Evolutionary conservation across 768 basidiomycete genomes (phyloP).

Genomic region (Trichaptum fuscoviolaceum): DNA sequence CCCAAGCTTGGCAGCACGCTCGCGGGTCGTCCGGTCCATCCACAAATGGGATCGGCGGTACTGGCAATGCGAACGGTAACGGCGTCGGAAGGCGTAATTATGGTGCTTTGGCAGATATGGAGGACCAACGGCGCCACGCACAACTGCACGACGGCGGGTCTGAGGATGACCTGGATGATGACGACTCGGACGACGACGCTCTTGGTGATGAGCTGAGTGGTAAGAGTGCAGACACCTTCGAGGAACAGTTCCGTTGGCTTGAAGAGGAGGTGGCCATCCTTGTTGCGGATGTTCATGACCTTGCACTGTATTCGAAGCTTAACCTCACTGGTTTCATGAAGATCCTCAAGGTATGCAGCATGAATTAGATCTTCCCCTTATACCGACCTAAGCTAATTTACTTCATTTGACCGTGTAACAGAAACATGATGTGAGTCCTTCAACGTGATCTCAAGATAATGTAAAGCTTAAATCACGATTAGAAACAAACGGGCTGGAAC

Average conservation of each 20-base stretch:
- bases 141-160: slow-evolving; percentile 64
- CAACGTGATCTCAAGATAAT: neutral
- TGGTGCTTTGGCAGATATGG: slow-evolving; percentile 11
- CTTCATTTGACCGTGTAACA: slow-evolving; percentile 23
- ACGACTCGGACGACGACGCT: slow-evolving; percentile 45
- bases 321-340: slow-evolving; percentile 99
- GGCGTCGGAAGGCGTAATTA: slow-evolving; percentile 10
- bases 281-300: slow-evolving; percentile 88
- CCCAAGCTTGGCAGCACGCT: neutral
- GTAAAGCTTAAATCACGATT: slow-evolving; percentile 4
- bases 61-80: slow-evolving; percentile 2
- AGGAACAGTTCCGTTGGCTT: slow-evolving; percentile 79
- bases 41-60: neutral
- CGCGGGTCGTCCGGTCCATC: neutral
- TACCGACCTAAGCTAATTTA: slow-evolving; percentile 9
- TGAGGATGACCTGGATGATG: slow-evolving; percentile 58
- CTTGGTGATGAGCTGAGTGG: neutral
- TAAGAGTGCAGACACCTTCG: slow-evolving; percentile 67
- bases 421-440: slow-evolving; percentile 83
- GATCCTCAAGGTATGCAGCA: slow-evolving; percentile 71
- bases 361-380: slow-evolving; percentile 6
- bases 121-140: slow-evolving; percentile 15
- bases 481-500: slow-evolving; percentile 89
- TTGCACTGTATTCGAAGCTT: slow-evolving; percentile 91
- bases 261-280: slow-evolving; percentile 94